Evolutionary conservation across 371 early-diverging fungal species (phyloP).

Genomic region (Mucor piriformis): DNA sequence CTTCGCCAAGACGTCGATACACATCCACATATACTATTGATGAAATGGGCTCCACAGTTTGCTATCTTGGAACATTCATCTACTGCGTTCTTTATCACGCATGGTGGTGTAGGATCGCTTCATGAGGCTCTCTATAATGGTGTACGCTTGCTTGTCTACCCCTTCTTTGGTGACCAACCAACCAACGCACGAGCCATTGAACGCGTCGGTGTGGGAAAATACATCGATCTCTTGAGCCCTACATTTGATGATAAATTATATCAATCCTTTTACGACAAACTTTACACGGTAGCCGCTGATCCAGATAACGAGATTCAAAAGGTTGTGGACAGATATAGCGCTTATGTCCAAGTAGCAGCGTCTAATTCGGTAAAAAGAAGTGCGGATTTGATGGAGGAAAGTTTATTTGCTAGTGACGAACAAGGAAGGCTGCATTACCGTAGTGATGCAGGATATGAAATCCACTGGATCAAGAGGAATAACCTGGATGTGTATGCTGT

Average conservation of each 20-base stretch:
- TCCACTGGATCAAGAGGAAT: conserved; percentile 11
- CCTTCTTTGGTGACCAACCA: conserved; percentile 47
- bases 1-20: background rate
- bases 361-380: conserved; percentile 7
- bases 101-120: conserved; percentile 41
- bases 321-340: conserved; percentile 14
- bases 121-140: conserved; percentile 37
- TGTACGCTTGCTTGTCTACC: conserved; percentile 33
- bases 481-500: conserved; percentile 9
- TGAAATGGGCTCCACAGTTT: conserved; percentile 42
- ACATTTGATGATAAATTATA: background rate
- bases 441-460: conserved; percentile 3
- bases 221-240: background rate
- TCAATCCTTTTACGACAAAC: background rate
- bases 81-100: conserved; percentile 34
- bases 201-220: conserved; percentile 2
- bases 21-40: conserved; percentile 6
- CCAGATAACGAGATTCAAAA: background rate
- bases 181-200: conserved; percentile 12
- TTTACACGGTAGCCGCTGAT: conserved; percentile 6
- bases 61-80: conserved; percentile 41
- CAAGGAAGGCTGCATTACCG: conserved; percentile 20
- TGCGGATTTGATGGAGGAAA: conserved; percentile 32
- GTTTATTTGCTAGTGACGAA: conserved; percentile 16
- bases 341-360: conserved; percentile 19